These are phyloP conservation scores for Xylaria sp. DNA, from an alignment of 2,329 filamentous ascomycete genomes.

Conservation along the genomic window DNA sequence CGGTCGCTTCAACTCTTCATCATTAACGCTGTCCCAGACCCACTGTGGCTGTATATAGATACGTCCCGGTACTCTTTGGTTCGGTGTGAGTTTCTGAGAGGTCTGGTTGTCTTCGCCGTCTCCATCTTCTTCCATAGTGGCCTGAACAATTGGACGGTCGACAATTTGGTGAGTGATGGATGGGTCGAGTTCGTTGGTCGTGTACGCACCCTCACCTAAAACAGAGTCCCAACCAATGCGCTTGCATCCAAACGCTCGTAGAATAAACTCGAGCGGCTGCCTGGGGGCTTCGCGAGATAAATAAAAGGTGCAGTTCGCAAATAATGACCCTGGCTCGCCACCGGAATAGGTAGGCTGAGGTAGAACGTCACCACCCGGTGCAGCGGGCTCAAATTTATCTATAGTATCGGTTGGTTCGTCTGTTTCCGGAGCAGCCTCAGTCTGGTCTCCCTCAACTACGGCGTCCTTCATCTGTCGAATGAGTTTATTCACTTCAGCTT, in stretches of 20 bases:
- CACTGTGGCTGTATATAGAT: constrained; percentile 97
- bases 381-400: constrained; percentile 90
- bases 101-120: constrained; percentile 70
- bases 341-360: constrained; percentile 77
- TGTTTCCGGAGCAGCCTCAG: constrained; percentile 55
- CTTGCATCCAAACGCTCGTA: constrained; percentile 95
- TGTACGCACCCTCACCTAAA: constrained; percentile 91
- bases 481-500: constrained; percentile 74
- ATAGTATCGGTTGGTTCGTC: constrained; percentile 70
- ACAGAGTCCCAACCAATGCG: constrained; percentile 94
- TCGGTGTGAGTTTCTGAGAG: constrained; percentile 65
- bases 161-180: constrained; percentile 96
- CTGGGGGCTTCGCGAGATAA: constrained; percentile 93
- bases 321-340: constrained; percentile 77
- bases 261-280: constrained; percentile 89
- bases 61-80: constrained; percentile 86
- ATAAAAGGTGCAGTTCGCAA: constrained; percentile 89
- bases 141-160: constrained; percentile 82
- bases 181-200: constrained; percentile 85
- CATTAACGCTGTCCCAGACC: constrained; percentile 98
- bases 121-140: constrained; percentile 60
- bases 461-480: constrained; percentile 72
- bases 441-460: constrained; percentile 56
- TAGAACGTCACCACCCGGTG: constrained; percentile 84
- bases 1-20: constrained; percentile 85